Evolutionary conservation across 2,329 filamentous ascomycete species (phyloP).

Genomic region (Sporothrix euskadiensis): DNA sequence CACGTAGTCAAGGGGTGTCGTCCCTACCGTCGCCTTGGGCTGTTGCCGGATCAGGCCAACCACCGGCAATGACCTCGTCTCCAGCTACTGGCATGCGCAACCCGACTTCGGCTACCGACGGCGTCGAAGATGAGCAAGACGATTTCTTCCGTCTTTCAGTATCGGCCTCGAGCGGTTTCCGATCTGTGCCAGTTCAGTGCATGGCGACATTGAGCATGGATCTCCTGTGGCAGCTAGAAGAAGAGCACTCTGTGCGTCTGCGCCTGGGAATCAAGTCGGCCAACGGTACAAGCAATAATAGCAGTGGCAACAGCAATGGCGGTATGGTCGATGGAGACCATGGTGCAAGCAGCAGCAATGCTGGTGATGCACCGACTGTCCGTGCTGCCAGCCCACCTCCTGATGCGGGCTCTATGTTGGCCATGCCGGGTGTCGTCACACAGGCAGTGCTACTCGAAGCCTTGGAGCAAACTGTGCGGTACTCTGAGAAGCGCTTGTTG

Average conservation of each 20-base stretch:
- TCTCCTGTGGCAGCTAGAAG: slow-evolving; percentile 48
- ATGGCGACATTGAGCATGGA: slow-evolving; percentile 50
- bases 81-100: not conserved
- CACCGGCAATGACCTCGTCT: not conserved
- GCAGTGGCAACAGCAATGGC: slow-evolving; percentile 4
- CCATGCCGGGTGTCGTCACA: slow-evolving; percentile 32
- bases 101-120: slow-evolving; percentile 2
- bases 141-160: slow-evolving; percentile 45
- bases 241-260: slow-evolving; percentile 40
- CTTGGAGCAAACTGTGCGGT: slow-evolving; percentile 29
- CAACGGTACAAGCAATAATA: not conserved
- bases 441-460: slow-evolving; percentile 29
- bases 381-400: not conserved
- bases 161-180: slow-evolving; percentile 47
- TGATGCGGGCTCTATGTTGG: slow-evolving; percentile 22
- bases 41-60: not conserved
- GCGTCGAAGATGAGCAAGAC: slow-evolving; percentile 34
- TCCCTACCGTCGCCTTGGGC: slow-evolving; percentile 7
- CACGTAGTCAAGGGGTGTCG: not conserved
- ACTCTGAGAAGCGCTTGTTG: slow-evolving; percentile 28
- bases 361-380: not conserved
- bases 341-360: not conserved
- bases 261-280: slow-evolving; percentile 28
- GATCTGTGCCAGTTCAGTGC: slow-evolving; percentile 44
- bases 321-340: not conserved